Conservation (phyloP, 345 rosid species). For the Aegle marmelos region DNA sequence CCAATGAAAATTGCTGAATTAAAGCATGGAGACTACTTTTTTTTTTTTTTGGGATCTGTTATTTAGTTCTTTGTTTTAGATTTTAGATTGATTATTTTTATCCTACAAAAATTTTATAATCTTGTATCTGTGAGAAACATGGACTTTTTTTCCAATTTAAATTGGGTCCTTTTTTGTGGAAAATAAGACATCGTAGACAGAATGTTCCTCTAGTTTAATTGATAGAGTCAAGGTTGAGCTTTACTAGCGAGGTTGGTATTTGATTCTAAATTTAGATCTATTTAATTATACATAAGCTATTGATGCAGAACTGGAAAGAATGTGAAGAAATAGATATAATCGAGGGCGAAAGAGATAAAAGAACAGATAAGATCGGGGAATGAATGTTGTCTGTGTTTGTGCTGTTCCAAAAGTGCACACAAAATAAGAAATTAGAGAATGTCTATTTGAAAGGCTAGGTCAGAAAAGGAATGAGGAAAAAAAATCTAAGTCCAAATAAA, state of each 20-base stretch:
- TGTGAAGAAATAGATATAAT: neutral
- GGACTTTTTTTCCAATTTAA: neutral
- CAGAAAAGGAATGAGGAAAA: neutral
- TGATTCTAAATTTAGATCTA: neutral
- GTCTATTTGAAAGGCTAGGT: neutral
- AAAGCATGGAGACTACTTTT: neutral
- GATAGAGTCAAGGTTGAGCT: neutral
- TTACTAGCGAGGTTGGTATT: neutral
- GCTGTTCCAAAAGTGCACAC: neutral
- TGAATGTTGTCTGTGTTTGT: neutral
- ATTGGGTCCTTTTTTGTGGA: neutral
- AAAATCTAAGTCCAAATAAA: neutral
- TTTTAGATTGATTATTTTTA: neutral
- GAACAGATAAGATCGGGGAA: neutral
- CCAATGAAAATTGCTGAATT: neutral
- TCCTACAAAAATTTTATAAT: neutral
- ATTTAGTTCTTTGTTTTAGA: neutral
- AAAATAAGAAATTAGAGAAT: neutral
- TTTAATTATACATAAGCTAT: neutral
- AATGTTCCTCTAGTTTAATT: neutral
- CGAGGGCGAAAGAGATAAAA: neutral
- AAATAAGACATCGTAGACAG: neutral
- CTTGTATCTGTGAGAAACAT: neutral
- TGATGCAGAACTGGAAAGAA: neutral
- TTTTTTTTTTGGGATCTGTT: neutral